Evolutionary conservation across 2,329 filamentous ascomycete genomes (phyloP).

Genomic region (Dactylella cylindrospora): DNA sequence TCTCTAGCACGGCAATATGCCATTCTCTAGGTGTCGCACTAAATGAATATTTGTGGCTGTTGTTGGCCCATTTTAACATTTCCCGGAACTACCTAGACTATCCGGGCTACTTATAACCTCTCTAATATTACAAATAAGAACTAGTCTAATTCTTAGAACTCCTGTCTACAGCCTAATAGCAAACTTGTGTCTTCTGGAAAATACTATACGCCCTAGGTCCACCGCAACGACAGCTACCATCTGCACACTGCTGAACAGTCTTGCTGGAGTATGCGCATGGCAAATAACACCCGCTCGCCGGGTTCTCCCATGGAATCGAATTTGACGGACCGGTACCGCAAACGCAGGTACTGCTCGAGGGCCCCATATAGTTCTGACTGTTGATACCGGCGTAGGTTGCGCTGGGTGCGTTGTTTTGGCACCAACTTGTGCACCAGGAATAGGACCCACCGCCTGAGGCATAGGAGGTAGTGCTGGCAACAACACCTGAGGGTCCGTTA

Average conservation of each 20-base stretch:
- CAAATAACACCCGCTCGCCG: neutral
- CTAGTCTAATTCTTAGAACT: no score
- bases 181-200: slow-evolving; percentile 1
- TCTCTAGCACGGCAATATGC: no score
- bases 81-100: no score
- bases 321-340: neutral
- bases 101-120: no score
- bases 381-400: neutral
- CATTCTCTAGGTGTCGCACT: no score
- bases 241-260: neutral
- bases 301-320: neutral
- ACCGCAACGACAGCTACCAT: slow-evolving; percentile 1
- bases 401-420: neutral
- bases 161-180: no score
- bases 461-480: neutral
- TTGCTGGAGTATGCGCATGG: slow-evolving; percentile 1
- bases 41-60: no score
- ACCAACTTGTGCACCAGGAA: neutral
- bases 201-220: slow-evolving; percentile 4
- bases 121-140: no score
- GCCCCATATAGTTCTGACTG: neutral
- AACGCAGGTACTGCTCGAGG: neutral
- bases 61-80: no score
- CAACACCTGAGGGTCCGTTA: neutral
- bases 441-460: slow-evolving; percentile 3